Conservation (phyloP, 495 filamentous ascomycete genomes). For the Aspergillus nidulans region DNA sequence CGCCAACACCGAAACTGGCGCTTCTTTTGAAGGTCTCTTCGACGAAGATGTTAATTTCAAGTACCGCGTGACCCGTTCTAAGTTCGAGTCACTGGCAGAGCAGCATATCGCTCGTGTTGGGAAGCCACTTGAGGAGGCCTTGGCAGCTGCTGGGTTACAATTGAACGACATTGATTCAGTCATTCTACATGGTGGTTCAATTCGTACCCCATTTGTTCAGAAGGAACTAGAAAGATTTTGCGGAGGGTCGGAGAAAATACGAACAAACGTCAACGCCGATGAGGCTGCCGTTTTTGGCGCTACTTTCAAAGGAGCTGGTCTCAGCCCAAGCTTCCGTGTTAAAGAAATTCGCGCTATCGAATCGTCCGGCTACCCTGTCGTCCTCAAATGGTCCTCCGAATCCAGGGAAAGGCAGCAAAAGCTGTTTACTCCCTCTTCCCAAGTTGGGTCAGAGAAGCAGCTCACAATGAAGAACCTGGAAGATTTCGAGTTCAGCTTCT, state of each 20-base stretch:
- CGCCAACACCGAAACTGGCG: constrained; percentile 77
- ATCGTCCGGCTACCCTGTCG: constrained; percentile 63
- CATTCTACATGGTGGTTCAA: constrained; percentile 87
- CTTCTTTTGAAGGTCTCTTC: constrained; percentile 82
- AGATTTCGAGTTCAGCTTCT: constrained; percentile 79
- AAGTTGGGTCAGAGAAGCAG: constrained; percentile 75
- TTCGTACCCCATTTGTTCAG: constrained; percentile 92
- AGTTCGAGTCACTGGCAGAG: constrained; percentile 79
- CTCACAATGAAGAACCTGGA: constrained; percentile 80
- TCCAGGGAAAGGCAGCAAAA: constrained; percentile 63
- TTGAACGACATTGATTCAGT: constrained; percentile 80
- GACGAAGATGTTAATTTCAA: constrained; percentile 84
- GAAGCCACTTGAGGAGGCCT: constrained; percentile 65
- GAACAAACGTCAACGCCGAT: constrained; percentile 93
- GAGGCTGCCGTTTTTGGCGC: constrained; percentile 97
- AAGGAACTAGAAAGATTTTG: constrained; percentile 75
- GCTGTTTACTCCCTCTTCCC: constrained; percentile 76
- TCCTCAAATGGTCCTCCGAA: constrained; percentile 60
- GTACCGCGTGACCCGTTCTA: constrained; percentile 77
- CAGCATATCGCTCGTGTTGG: constrained; percentile 63
- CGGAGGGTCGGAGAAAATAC: constrained; percentile 70
- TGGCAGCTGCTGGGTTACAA: constrained; percentile 65
- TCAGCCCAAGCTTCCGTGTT: constrained; percentile 91
- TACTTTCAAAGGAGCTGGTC: constrained; percentile 84
- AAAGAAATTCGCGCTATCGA: constrained; percentile 89